phyloP scores from a whole-genome alignment of 2,329 filamentous ascomycete genomes.

The Ascochyta rabiei region DNA sequence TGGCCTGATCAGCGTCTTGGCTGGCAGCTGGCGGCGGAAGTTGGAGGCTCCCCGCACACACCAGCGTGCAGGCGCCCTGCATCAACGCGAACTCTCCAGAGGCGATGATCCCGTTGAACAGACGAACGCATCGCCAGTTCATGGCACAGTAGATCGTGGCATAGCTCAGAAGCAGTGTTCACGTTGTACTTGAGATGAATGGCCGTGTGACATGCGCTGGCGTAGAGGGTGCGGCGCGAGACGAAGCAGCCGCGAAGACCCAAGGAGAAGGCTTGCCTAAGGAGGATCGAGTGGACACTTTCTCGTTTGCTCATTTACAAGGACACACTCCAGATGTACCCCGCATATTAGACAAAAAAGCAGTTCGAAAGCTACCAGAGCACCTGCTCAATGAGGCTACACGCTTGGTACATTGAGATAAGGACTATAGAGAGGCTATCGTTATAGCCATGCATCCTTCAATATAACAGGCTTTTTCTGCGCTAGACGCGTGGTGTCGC shows the following conservation, averaged over 20 bases:
- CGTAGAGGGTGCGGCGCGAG: neutral
- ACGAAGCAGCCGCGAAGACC: neutral
- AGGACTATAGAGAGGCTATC: neutral
- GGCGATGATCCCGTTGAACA: constrained; percentile 3
- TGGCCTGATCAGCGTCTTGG: constrained; percentile 17
- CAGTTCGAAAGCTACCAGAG: constrained; percentile 2
- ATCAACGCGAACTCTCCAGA: constrained; percentile 13
- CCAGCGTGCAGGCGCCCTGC: constrained; percentile 2
- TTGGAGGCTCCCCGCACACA: constrained; percentile 19
- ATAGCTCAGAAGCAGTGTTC: neutral
- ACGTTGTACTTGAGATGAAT: constrained; percentile 15
- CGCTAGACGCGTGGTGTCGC: neutral
- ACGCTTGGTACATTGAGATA: constrained; percentile 16
- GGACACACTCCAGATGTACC: neutral
- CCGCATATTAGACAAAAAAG: neutral
- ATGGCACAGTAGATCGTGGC: neutral
- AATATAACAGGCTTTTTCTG: constrained; percentile 3
- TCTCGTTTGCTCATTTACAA: neutral
- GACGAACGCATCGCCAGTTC: neutral
- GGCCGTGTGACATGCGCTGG: constrained; percentile 23
- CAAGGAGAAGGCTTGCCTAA: neutral
- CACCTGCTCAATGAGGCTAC: constrained; percentile 30
- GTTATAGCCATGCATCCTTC: constrained; percentile 10
- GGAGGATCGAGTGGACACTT: neutral
- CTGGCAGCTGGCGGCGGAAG: constrained; percentile 4